Evolutionary conservation across 2,329 filamentous ascomycete species (phyloP), one percentile per base, ranked within the genome.

Genomic region (Botryotinia convoluta): DNA sequence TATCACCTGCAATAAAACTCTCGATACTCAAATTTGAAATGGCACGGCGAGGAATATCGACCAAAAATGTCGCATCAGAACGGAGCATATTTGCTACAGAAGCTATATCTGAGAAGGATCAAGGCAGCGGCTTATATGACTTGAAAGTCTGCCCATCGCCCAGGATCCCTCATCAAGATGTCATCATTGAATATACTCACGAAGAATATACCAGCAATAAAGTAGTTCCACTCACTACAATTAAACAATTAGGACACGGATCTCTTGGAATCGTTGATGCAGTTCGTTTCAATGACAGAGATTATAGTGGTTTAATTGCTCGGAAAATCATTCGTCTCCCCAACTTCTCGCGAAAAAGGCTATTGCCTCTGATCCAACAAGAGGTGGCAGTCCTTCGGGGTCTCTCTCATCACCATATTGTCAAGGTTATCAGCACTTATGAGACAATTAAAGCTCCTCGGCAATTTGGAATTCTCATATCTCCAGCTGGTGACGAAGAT

Each of bases 191-290:
- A 54, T 74, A 75, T 48, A 71, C 39, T 7, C 74, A 76, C 51
- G 45, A 18, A 12, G 67, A 76, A 48, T 76, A 76, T 48, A 9
- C 14, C 18, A 76, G 60, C 22, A 45, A 68, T 18, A 74, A 74
- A 63, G 9, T n/a, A 7, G 60, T 75, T 18, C 75, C 75, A 22
- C 73, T 70, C 7, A 65, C 22, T 1, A 74, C 72, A 3, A 63
- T 76, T 37, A 76, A 72, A 22, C 75, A 76, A 60, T 57, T 76
- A 32, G 75, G 75, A 0, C 70, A 76, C 54, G 74, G 75, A 9
- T 76, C 75, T 5, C 70, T 76, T 26, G 74, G 75, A 35, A 73
- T 68, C 42, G 74, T 76, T 1, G 75, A 76, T 20, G 75, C 74
- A 12, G 75, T 76, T 5, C 68, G 74, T 10, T 18, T 37, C 4